Evolutionary conservation across 2,329 filamentous ascomycete species (phyloP).

Genomic region (Zelopaecilomyces penicillatus): DNA sequence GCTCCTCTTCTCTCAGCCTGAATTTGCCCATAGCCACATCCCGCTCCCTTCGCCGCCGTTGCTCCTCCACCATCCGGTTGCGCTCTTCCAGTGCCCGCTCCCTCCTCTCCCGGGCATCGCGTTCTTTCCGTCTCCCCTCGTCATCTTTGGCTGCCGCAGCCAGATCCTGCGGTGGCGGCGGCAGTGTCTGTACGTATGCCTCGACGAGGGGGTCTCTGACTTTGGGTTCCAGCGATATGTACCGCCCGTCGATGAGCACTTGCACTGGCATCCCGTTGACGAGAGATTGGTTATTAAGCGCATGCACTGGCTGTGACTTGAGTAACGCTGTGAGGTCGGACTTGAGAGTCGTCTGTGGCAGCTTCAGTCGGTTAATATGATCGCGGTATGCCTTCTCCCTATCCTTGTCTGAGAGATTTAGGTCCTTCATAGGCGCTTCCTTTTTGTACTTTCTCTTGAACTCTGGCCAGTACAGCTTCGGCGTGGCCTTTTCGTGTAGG

Average conservation of each 20-base stretch:
- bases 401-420: slow-evolving; percentile 63
- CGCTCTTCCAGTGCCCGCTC: slow-evolving; percentile 60
- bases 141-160: slow-evolving; percentile 37
- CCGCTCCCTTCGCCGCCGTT: slow-evolving; percentile 51
- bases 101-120: slow-evolving; percentile 47
- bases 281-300: slow-evolving; percentile 52
- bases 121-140: slow-evolving; percentile 39
- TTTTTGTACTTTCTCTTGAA: slow-evolving; percentile 88
- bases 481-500: slow-evolving; percentile 71
- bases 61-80: slow-evolving; percentile 52
- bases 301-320: slow-evolving; percentile 47
- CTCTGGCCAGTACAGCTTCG: slow-evolving; percentile 95
- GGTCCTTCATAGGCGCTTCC: slow-evolving; percentile 70
- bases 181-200: slow-evolving; percentile 56
- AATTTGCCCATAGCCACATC: slow-evolving; percentile 54
- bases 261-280: slow-evolving; percentile 51
- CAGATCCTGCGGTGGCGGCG: slow-evolving; percentile 43
- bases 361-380: slow-evolving; percentile 57
- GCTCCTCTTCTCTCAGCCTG: slow-evolving; percentile 55
- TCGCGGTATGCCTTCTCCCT: slow-evolving; percentile 74
- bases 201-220: slow-evolving; percentile 58
- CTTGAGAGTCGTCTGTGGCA: slow-evolving; percentile 58
- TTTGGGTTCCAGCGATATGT: slow-evolving; percentile 54
- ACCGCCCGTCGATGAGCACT: slow-evolving; percentile 59
- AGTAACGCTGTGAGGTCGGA: slow-evolving; percentile 60